Base-by-base conservation (phyloP, 805 yeast species). In the Torulaspora gathmanii region DNA sequence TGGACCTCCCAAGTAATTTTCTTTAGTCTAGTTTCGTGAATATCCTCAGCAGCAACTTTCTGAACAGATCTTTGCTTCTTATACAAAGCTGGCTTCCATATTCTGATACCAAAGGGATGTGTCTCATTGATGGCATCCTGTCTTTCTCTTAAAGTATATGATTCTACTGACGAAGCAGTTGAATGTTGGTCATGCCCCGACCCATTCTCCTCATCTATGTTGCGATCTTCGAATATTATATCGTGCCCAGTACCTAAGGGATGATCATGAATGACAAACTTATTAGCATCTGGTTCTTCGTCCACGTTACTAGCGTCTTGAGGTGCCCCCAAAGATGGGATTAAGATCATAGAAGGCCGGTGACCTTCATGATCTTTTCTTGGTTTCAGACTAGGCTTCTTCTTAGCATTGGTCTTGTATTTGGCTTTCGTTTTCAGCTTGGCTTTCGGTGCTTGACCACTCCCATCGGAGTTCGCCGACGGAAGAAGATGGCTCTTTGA, bases 1-100 rank as follows among this genome's bases (percentile, higher is more conserved):
- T 70, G 72, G 4, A 89, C 90, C 4, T 78, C 73, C 72, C 79
- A 73, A 3, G 77, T 71, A 7, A 86, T 79, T 3, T 68, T 69
- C 48, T 77, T 70, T 50, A 71, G 72, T 42, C 72, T 74, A 13
- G 82, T 78, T 37, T 88, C 90, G 65, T 91, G 97, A 54, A 93
- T 87, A 71, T 93, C 99, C 50, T 85, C 85, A 48, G 87, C 95
- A 1, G 98, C 97, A 47, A 87, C 82, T 33, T 81, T 74, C 54
- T 93, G 93, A 26, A 93, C 97, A 3, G 96, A 86, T 58, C 99
- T 80, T 47, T 78, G 77, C 65, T 93, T 93, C 64, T 93, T 93
- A 68, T 93, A 93, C 45, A 93, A 71, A 2, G 98, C 96, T 1
- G 99, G 99, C 61, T 93, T 93, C 99, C 99, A 93, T 57, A 93